Base-by-base conservation (phyloP, 305 asterid genomes). In the Ajuga reptans region DNA sequence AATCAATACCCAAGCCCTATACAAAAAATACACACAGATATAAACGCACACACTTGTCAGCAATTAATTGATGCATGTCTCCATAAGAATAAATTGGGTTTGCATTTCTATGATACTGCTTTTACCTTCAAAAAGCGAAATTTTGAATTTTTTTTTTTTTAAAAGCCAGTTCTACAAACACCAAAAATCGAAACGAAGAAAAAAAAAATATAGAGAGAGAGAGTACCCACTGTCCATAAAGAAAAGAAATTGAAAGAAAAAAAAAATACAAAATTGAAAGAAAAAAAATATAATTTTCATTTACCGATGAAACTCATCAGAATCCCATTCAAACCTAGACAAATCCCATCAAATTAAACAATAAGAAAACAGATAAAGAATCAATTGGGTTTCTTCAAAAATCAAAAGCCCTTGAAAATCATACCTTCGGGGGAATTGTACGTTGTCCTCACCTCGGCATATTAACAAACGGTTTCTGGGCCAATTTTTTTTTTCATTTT, bases 371-470 rank as follows among this genome's bases (percentile, higher is more conserved):
- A 29, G 42, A 18, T 9, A 37, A 58, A 33, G 37, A 50, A 64
- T 9, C 16, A 15, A n/a, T 47, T 63, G 77, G 77, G 70, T 68
- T 49, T 52, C 52, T 24, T 6, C n/a, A 54, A 24, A 72, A 68
- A 4, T 11, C 51, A 50, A 45, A 71, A 62, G 42, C 67, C 71
- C 54, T 39, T 9, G 21, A 73, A 74, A 64, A 8, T 41, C 41
- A 39, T 66, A 80, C 84, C 84, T 70, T 2, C 46, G 46, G 11
- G 31, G 56, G 74, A 64, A 64, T 75, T 72, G 50, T 56, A 12
- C 9, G 61, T 7, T 52, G 63, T 45, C 75, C 55, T 15, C 73
- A 72, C 12, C 55, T 9, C 47, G 56, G 63, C 66, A 71, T 41
- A 72, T 51, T 14, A 56, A 2, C 27, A 21, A 21, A 46, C 47